Percentiles rank a stretch among this genome's conserved stretches.
Evolutionary conservation across 1,284 basidiomycete genomes (phyloP).

Genomic region (Cerioporus squamosus): DNA sequence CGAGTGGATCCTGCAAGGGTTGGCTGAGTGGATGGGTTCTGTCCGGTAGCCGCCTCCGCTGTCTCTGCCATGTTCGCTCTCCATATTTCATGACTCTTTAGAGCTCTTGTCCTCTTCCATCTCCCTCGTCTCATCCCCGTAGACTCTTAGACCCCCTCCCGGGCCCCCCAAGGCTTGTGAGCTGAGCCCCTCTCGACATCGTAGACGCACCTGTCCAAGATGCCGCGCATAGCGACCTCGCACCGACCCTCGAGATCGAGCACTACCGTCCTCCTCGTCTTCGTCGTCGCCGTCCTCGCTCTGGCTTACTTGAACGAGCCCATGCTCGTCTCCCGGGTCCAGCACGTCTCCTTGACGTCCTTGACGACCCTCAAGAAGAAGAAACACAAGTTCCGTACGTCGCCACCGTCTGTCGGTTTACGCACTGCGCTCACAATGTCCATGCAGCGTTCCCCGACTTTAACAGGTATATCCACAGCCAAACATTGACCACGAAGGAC

Average conservation of each 20-base stretch:
- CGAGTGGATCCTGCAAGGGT: no score
- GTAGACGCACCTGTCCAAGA: neutral
- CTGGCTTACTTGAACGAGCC: constrained; percentile 32
- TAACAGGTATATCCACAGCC: constrained; percentile 46
- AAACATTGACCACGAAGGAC: constrained; percentile 47
- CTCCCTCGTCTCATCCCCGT: neutral
- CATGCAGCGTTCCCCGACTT: constrained; percentile 57
- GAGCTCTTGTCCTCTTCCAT: neutral
- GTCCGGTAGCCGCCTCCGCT: neutral
- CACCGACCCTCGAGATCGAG: constrained; percentile 4
- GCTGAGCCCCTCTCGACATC: neutral
- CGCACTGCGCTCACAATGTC: neutral
- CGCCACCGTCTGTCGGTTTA: neutral
- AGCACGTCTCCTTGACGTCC: constrained; percentile 9
- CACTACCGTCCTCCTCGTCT: constrained; percentile 40
- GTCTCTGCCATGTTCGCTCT: neutral
- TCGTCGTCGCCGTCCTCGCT: constrained; percentile 48
- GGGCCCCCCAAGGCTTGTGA: neutral
- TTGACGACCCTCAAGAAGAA: constrained; percentile 20
- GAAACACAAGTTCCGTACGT: constrained; percentile 22
- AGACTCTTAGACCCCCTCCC: neutral
- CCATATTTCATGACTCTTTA: neutral
- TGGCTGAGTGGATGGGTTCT: neutral
- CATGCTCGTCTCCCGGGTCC: constrained; percentile 26
- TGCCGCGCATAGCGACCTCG: constrained; percentile 7